A percentile compares a stretch with the other conserved stretches of the same genome.
Evolutionary conservation across 2,329 filamentous ascomycete species (phyloP).

Genomic region (Xylariomycetidae sp.): DNA sequence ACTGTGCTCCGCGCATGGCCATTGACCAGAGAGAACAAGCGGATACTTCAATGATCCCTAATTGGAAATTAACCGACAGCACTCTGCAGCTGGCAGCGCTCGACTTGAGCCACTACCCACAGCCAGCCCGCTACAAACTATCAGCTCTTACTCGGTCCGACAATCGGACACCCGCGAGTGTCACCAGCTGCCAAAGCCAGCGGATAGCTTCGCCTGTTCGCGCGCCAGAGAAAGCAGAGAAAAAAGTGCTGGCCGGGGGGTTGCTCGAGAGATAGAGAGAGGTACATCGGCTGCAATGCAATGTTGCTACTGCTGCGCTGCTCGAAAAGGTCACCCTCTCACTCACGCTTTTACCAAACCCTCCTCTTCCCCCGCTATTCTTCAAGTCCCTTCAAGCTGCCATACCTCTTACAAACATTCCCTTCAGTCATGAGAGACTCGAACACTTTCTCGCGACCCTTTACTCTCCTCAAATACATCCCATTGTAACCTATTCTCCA

Average conservation of each 20-base stretch:
- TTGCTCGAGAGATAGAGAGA: too few relatives aligned
- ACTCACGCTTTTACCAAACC: constrained; percentile 15
- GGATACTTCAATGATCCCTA: too few relatives aligned
- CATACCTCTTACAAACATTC: constrained; percentile 10
- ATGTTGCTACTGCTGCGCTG: constrained; percentile 9
- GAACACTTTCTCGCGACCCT: constrained; percentile 14
- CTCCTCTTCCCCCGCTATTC: constrained; percentile 14
- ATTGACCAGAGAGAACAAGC: too few relatives aligned
- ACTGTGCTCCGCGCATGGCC: too few relatives aligned
- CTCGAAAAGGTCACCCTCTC: constrained; percentile 22
- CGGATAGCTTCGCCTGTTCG: not conserved
- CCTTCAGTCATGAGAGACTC: constrained; percentile 23
- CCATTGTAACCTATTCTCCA: constrained; percentile 23
- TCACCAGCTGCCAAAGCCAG: too few relatives aligned
- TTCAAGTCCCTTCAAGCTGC: constrained; percentile 8
- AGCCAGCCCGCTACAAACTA: too few relatives aligned
- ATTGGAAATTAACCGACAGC: too few relatives aligned
- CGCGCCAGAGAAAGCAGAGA: constrained; percentile 1
- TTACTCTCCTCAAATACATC: constrained; percentile 24
- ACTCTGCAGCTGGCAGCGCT: too few relatives aligned
- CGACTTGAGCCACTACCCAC: too few relatives aligned
- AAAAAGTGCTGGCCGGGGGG: constrained; percentile 4
- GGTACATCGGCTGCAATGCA: constrained; percentile 8
- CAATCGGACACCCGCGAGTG: too few relatives aligned
- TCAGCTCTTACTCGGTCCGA: too few relatives aligned